These are phyloP conservation scores for Paecilomyces variotii DNA, from an alignment of 2,329 filamentous ascomycete species.

Conservation along the genomic window DNA sequence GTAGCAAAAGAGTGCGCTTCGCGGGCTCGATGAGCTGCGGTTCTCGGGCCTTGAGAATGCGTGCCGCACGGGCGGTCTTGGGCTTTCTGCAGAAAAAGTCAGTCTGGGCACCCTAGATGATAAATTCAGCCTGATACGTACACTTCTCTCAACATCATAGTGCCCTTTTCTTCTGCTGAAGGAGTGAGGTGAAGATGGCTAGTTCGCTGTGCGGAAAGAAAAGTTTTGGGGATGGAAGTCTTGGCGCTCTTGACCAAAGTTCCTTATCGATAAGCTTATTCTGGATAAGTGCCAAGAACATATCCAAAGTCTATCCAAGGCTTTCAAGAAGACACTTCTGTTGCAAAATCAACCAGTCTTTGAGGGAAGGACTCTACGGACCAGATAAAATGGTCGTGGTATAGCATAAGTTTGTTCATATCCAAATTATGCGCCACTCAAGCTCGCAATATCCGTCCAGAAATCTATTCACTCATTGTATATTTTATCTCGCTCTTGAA, in stretches of 20 bases:
- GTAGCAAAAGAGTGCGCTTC: slow-evolving; percentile 82
- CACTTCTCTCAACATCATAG: slow-evolving; percentile 38
- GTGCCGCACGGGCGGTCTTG: slow-evolving; percentile 82
- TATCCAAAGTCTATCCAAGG: neutral
- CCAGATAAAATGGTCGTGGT: no score
- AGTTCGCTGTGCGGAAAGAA: slow-evolving; percentile 15
- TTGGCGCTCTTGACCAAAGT: slow-evolving; percentile 17
- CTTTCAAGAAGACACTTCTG: no score
- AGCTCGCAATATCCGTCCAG: no score
- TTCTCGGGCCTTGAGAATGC: slow-evolving; percentile 85
- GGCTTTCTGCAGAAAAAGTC: slow-evolving; percentile 46
- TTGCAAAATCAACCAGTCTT: no score
- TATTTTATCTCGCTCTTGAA: no score
- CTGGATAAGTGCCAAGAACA: neutral
- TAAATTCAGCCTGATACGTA: slow-evolving; percentile 16
- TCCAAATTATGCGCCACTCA: no score
- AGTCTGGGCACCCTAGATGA: neutral
- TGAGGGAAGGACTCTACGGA: no score
- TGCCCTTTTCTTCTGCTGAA: neutral
- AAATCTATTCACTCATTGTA: no score
- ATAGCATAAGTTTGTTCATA: no score
- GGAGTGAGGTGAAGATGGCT: neutral
- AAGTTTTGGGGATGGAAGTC: slow-evolving; percentile 28
- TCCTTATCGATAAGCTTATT: slow-evolving; percentile 31
- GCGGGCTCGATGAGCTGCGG: slow-evolving; percentile 84